phyloP scores from a whole-genome alignment of 2,329 filamentous ascomycete genomes.

The Clathrospora elynae region DNA sequence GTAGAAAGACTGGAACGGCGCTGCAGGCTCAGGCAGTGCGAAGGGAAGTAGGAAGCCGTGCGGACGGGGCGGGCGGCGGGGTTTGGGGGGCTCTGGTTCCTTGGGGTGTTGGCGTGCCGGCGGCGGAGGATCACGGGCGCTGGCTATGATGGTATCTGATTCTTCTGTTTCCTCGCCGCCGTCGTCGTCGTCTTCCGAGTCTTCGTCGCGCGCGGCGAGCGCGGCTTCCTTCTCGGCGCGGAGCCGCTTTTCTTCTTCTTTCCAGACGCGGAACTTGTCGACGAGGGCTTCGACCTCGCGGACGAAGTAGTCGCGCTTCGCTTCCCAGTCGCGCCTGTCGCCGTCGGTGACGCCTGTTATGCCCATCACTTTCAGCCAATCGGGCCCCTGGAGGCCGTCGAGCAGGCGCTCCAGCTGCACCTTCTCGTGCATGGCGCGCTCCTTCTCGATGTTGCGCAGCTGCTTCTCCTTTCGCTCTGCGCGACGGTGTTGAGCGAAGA shows the following conservation, averaged over 20 bases:
- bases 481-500: constrained; percentile 63
- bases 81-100: constrained; percentile 44
- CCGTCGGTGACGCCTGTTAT: constrained; percentile 83
- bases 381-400: constrained; percentile 83
- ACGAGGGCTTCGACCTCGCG: constrained; percentile 79
- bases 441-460: constrained; percentile 69
- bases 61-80: constrained; percentile 39
- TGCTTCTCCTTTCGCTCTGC: constrained; percentile 70
- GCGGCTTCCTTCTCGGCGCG: constrained; percentile 76
- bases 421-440: constrained; percentile 69
- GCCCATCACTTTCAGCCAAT: constrained; percentile 92
- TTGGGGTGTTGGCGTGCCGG: constrained; percentile 52
- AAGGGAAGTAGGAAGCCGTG: constrained; percentile 41
- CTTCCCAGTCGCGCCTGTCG: constrained; percentile 84
- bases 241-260: constrained; percentile 82
- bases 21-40: constrained; percentile 48
- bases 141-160: constrained; percentile 34
- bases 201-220: constrained; percentile 55
- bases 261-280: constrained; percentile 87
- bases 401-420: constrained; percentile 69
- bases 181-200: constrained; percentile 48
- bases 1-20: constrained; percentile 87
- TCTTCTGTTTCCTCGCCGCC: constrained; percentile 47
- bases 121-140: constrained; percentile 10
- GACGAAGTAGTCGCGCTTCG: constrained; percentile 83